Evolutionary conservation across 257 asterid species (phyloP).

Genomic region (Leonotis leonurus): DNA sequence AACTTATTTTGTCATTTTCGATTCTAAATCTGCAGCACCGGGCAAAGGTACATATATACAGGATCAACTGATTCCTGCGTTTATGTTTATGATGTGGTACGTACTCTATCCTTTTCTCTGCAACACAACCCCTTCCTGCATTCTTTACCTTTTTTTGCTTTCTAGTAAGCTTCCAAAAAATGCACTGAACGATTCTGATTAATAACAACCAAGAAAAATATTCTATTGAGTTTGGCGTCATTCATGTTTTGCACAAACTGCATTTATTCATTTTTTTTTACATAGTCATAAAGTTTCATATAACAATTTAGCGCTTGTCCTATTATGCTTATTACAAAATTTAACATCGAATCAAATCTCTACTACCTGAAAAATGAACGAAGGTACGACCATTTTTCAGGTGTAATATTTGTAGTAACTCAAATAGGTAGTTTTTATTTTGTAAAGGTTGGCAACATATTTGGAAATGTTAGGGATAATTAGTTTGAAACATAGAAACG

Average conservation of each 20-base stretch:
- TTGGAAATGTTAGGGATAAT: no score
- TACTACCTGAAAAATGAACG: neutral
- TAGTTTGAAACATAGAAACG: no score
- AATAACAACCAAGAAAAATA: neutral
- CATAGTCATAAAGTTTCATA: neutral
- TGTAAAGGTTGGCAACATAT: neutral
- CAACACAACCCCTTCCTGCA: neutral
- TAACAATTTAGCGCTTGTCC: neutral
- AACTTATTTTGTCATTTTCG: conserved; percentile 6
- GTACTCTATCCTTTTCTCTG: conserved; percentile 6
- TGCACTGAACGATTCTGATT: neutral
- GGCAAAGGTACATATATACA: conserved; percentile 80
- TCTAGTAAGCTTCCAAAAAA: neutral
- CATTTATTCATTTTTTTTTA: neutral
- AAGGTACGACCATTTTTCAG: neutral
- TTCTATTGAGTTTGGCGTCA: neutral
- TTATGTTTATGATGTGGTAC: conserved; percentile 78
- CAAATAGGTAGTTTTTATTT: neutral
- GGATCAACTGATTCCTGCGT: conserved; percentile 78
- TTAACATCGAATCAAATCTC: neutral
- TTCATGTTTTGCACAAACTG: neutral
- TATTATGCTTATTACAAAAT: neutral
- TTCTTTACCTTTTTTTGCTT: neutral
- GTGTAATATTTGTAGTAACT: neutral
- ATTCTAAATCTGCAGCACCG: conserved; percentile 63